Base-by-base conservation (phyloP, 75 land plant genomes). In the Ceratopteris richardii region DNA sequence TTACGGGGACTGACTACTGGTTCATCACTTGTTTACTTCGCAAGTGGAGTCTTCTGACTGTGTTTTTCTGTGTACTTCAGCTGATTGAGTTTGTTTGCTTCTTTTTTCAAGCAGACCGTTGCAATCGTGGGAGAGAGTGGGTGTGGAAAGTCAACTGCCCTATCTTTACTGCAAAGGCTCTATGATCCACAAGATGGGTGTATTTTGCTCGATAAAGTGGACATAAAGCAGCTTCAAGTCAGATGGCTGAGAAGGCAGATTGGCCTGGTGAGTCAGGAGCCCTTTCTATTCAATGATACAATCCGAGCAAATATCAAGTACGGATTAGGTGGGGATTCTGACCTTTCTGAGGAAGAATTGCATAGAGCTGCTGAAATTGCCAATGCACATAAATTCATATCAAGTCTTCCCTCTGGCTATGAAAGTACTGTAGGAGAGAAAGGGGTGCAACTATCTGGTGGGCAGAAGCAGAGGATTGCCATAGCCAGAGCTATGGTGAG, bases 351-450 rank as follows among this genome's bases (percentile, higher is more conserved):
- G 62, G 84, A 93, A 44, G 99, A 95, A 63, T 76, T 95, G 75
- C 91, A 84, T 57, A 97, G 90, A 66, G 99, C 99, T 13, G 92
- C 99, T 28, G 75, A 97, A 44, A 95, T 90, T 60, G 97, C 99
- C 25, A 90, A 95, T 68, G 99, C 97, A 6, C 99, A 95, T 70
- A 97, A 95, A 58, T 95, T 95, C 54, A 95, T 95, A 27, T 84
- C 93, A 73, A 84, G 89, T 51, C 66, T 95, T 54, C 97, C 99
- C 18, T 84, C 87, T 74, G 99, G 99, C 31, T 95, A 95, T 68
- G 99, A 95, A 65, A 95, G 97, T 24, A 83, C 83, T 60, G 91
- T 95, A 28, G 99, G 99, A 1, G 87, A 84, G 97, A 77, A 88
- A 65, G 99, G 99, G 28, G 79, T 90, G 37, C 88, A 87, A 60